Percentiles rank a stretch among this genome's conserved stretches.
These are phyloP conservation scores for Gentiana macrophylla DNA, from an alignment of 257 asterid species.

Conservation along the genomic window DNA sequence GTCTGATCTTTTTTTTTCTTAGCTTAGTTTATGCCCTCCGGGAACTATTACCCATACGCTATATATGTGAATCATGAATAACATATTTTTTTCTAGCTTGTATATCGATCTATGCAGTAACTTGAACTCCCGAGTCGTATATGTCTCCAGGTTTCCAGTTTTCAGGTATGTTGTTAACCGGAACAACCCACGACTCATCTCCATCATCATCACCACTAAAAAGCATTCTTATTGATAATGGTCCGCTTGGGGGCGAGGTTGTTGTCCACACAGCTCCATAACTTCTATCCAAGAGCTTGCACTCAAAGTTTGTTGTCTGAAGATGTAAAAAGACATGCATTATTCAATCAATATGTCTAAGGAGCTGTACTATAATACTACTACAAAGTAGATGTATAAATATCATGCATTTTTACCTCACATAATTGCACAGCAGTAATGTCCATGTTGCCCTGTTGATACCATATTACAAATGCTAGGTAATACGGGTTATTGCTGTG, in stretches of 20 bases:
- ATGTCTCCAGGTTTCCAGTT: constrained; percentile 73
- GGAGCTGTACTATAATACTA: no score
- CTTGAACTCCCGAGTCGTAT: constrained; percentile 78
- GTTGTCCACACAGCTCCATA: constrained; percentile 77
- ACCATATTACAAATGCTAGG: constrained; percentile 66
- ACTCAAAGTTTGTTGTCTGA: constrained; percentile 50
- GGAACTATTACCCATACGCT: no score
- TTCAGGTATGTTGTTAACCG: constrained; percentile 44
- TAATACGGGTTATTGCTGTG: constrained; percentile 68
- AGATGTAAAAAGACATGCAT: constrained; percentile 9
- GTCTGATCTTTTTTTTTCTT: no score
- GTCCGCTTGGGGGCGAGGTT: constrained; percentile 56
- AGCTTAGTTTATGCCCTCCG: no score
- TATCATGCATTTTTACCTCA: constrained; percentile 44
- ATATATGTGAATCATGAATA: background rate
- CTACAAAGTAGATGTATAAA: background rate
- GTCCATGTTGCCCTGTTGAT: constrained; percentile 67
- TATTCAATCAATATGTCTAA: no score
- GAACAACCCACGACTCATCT: constrained; percentile 62
- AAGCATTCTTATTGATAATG: constrained; percentile 63
- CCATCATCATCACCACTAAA: constrained; percentile 52
- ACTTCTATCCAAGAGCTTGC: constrained; percentile 57
- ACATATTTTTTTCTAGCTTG: constrained; percentile 6
- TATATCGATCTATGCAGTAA: constrained; percentile 21
- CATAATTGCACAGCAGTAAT: constrained; percentile 77